These are phyloP conservation scores for Penicillium thymicola DNA, from an alignment of 2,329 filamentous ascomycete species.

Conservation along the genomic window DNA sequence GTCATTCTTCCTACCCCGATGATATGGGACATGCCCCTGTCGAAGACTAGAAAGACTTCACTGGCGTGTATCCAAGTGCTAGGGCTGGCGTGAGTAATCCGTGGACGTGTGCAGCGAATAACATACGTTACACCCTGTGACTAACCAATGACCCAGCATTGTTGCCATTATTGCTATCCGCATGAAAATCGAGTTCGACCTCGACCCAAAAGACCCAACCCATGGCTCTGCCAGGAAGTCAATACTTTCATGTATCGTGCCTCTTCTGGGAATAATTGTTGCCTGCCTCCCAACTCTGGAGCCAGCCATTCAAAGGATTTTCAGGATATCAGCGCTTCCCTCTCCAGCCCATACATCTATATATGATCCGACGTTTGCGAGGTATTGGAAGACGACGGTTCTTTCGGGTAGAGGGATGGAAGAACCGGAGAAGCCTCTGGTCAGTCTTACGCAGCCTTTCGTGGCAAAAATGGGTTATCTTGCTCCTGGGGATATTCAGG, in stretches of 20 bases:
- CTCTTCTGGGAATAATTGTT: constrained; percentile 14
- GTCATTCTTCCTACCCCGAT: constrained; percentile 8
- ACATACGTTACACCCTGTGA: background rate
- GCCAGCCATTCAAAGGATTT: constrained; percentile 6
- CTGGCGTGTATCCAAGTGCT: constrained; percentile 10
- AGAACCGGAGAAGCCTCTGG: constrained; percentile 14
- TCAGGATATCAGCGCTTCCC: constrained; percentile 1
- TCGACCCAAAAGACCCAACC: constrained; percentile 9
- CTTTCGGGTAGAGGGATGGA: constrained; percentile 9
- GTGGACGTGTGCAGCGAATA: background rate
- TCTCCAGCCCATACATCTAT: background rate
- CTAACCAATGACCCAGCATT: constrained; percentile 6
- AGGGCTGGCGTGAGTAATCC: constrained; percentile 14
- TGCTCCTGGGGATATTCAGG: constrained; percentile 19
- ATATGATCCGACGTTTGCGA: constrained; percentile 1
- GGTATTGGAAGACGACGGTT: constrained; percentile 15
- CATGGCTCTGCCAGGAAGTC: constrained; percentile 13
- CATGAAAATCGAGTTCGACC: constrained; percentile 9
- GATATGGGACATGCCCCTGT: constrained; percentile 4
- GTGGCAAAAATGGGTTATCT: constrained; percentile 16
- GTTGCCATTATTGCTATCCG: constrained; percentile 11
- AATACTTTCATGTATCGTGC: constrained; percentile 10
- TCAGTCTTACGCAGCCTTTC: constrained; percentile 11
- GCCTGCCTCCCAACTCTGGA: constrained; percentile 16
- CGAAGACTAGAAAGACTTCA: constrained; percentile 4